Conservation (phyloP, 2,329 filamentous ascomycete species). For the Fonsecaea erecta region DNA sequence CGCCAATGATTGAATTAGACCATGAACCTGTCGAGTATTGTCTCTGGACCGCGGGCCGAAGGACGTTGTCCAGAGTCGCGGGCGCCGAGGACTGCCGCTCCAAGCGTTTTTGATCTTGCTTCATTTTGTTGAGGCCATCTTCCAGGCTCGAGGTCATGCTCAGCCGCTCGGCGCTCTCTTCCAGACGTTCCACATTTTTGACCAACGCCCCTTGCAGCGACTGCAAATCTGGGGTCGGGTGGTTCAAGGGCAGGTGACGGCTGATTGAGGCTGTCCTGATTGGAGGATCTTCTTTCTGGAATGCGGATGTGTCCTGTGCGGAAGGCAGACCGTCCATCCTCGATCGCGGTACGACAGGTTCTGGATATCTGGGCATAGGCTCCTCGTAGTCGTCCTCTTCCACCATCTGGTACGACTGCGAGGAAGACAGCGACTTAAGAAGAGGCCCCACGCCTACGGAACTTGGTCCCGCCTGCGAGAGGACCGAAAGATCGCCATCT, state of each 20-base stretch:
- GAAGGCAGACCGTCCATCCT: constrained; percentile 20
- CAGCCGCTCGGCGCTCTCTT: constrained; percentile 54
- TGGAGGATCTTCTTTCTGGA: constrained; percentile 30
- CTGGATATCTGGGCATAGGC: constrained; percentile 35
- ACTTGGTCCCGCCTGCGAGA: constrained; percentile 12
- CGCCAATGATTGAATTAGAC: constrained; percentile 48
- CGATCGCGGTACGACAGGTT: constrained; percentile 12
- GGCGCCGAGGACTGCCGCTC: constrained; percentile 46
- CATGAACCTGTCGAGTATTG: constrained; percentile 46
- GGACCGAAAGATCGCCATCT: constrained; percentile 19
- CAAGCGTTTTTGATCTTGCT: constrained; percentile 47
- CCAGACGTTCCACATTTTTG: constrained; percentile 56
- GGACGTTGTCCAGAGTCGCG: constrained; percentile 26
- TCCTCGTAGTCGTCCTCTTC: constrained; percentile 53
- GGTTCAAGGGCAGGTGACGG: constrained; percentile 50
- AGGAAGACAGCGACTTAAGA: constrained; percentile 45
- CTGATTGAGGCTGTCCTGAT: constrained; percentile 47
- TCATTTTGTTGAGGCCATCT: constrained; percentile 52
- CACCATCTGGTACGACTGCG: constrained; percentile 51
- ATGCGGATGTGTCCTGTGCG: constrained; percentile 22
- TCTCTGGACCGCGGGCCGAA: constrained; percentile 34
- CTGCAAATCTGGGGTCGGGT: constrained; percentile 56
- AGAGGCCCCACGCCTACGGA: constrained; percentile 40
- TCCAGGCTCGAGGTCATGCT: constrained; percentile 54
- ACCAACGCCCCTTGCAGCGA: constrained; percentile 56